A percentile compares a stretch with the other conserved stretches of the same genome.
phyloP scores from a whole-genome alignment of 495 filamentous ascomycete species.

The Penicillium diatomitis region DNA sequence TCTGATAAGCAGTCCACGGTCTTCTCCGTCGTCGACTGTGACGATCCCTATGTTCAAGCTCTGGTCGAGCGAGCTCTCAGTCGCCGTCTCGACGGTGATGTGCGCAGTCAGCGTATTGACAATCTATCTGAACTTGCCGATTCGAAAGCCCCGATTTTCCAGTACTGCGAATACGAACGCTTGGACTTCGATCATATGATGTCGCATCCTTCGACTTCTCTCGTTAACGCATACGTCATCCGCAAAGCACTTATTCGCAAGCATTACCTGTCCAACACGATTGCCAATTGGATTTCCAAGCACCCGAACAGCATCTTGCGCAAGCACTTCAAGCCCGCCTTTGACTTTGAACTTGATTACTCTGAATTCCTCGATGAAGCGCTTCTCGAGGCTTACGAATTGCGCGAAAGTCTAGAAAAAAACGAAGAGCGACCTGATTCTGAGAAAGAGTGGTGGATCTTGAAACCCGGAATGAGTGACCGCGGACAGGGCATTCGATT shows the following conservation, averaged over 20 bases:
- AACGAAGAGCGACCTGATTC: slow-evolving; percentile 43
- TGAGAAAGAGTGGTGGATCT: slow-evolving; percentile 88
- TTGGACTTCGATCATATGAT: slow-evolving; percentile 72
- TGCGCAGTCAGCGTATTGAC: slow-evolving; percentile 33
- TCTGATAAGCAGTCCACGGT: slow-evolving; percentile 36
- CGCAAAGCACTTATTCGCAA: slow-evolving; percentile 97
- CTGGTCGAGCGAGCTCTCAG: slow-evolving; percentile 66
- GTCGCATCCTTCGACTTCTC: slow-evolving; percentile 45
- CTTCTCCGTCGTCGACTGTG: slow-evolving; percentile 73
- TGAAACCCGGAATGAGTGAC: slow-evolving; percentile 97
- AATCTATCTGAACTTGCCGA: slow-evolving; percentile 36
- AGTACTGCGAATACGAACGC: slow-evolving; percentile 78
- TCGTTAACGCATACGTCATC: slow-evolving; percentile 80
- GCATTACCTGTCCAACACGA: slow-evolving; percentile 77
- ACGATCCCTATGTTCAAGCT: slow-evolving; percentile 77
- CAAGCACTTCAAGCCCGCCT: slow-evolving; percentile 59
- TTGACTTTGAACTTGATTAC: slow-evolving; percentile 89
- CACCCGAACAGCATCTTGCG: slow-evolving; percentile 60
- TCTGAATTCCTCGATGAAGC: slow-evolving; percentile 95
- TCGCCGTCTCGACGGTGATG: slow-evolving; percentile 43
- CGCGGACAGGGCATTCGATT: slow-evolving; percentile 85
- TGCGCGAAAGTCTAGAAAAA: slow-evolving; percentile 61
- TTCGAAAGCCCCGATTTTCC: slow-evolving; percentile 47
- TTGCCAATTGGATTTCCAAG: slow-evolving; percentile 73
- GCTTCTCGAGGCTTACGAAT: slow-evolving; percentile 76